Conservation (phyloP, 345 rosid genomes). For the Stellera chamaejasme region DNA sequence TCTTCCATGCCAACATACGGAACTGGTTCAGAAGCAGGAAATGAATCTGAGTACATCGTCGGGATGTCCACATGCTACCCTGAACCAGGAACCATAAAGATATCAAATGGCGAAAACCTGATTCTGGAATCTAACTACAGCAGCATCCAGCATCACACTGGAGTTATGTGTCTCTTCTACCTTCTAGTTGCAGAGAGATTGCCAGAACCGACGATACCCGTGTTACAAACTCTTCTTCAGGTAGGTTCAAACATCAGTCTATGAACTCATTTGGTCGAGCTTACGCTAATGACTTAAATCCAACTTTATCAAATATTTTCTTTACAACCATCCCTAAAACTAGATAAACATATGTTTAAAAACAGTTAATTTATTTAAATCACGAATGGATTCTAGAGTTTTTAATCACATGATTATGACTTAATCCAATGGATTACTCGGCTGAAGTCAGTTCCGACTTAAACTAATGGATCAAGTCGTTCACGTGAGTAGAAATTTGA, state of each 20-base stretch:
- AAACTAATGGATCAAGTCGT: too few relatives aligned
- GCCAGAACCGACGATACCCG: constrained; percentile 21
- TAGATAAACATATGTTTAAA: too few relatives aligned
- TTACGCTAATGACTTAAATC: too few relatives aligned
- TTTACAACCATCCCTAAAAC: too few relatives aligned
- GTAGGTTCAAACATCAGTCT: constrained; percentile 20
- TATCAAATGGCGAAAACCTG: constrained; percentile 52
- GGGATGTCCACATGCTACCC: constrained; percentile 95
- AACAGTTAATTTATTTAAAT: too few relatives aligned
- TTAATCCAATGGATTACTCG: too few relatives aligned
- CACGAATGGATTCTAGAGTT: not conserved
- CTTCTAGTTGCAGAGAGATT: constrained; percentile 47
- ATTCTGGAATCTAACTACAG: constrained; percentile 60
- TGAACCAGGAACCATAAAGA: constrained; percentile 48
- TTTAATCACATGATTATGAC: not conserved
- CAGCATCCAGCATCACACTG: constrained; percentile 42
- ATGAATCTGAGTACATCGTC: constrained; percentile 80
- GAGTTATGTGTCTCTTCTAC: constrained; percentile 88
- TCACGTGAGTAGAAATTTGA: too few relatives aligned
- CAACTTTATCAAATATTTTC: too few relatives aligned
- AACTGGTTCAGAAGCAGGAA: constrained; percentile 63
- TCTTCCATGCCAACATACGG: constrained; percentile 61
- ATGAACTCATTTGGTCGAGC: not conserved
- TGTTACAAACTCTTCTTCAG: constrained; percentile 11
- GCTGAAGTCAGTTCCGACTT: too few relatives aligned